Conservation (phyloP, 2,329 filamentous ascomycete genomes). For the Venturia pyrina region DNA sequence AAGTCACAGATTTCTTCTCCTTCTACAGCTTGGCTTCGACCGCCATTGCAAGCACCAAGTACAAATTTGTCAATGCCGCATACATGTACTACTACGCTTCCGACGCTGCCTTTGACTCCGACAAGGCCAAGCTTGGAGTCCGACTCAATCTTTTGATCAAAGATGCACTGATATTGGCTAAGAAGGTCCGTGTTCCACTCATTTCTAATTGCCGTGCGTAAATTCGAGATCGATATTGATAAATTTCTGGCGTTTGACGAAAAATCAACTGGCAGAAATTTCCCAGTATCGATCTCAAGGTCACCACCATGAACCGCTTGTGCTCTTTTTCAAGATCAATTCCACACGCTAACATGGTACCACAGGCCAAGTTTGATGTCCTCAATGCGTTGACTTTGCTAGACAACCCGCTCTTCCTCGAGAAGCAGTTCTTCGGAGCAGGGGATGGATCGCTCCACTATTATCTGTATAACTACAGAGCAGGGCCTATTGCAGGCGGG, state of each 20-base stretch:
- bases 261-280: not conserved
- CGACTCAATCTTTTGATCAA: conserved; percentile 71
- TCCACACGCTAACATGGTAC: no score
- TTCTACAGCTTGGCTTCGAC: conserved; percentile 94
- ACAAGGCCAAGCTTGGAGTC: conserved; percentile 55
- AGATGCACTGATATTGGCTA: conserved; percentile 81
- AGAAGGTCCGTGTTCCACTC: conserved; percentile 36
- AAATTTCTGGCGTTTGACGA: conserved; percentile 21
- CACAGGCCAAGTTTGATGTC: conserved; percentile 67
- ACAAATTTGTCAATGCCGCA: conserved; percentile 73
- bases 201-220: no score
- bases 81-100: conserved; percentile 97
- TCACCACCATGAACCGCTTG: no score
- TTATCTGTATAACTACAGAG: conserved; percentile 95
- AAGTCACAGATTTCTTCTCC: conserved; percentile 93
- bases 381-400: conserved; percentile 92
- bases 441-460: conserved; percentile 94
- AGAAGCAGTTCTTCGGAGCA: conserved; percentile 87
- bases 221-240: no score
- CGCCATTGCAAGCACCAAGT: conserved; percentile 71
- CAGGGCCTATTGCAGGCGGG: conserved; percentile 74
- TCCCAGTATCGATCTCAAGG: not conserved
- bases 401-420: conserved; percentile 88
- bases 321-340: no score
- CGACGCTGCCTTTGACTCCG: conserved; percentile 58